Evolutionary conservation across 495 filamentous ascomycete species (phyloP).

Genomic region (Tuber borchii): DNA sequence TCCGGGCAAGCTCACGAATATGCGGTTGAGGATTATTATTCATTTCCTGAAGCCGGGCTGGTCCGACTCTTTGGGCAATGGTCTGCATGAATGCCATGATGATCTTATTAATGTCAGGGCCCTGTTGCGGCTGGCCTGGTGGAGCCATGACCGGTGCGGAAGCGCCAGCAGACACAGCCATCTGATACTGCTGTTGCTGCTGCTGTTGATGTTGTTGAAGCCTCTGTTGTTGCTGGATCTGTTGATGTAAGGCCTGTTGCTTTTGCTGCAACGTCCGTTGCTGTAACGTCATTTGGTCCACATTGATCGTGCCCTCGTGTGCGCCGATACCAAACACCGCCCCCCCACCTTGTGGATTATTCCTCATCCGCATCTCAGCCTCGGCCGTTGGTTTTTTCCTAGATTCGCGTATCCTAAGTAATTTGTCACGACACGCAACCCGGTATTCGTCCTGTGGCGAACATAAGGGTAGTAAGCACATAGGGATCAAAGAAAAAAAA

Average conservation of each 20-base stretch:
- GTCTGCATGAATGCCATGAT: conserved; percentile 17
- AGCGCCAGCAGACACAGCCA: neutral
- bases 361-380: conserved; percentile 20
- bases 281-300: conserved; percentile 20
- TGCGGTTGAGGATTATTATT: conserved; percentile 19
- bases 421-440: conserved; percentile 31
- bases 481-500: neutral
- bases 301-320: conserved; percentile 8
- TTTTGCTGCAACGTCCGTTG: conserved; percentile 11
- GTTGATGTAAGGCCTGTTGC: conserved; percentile 17
- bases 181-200: conserved; percentile 14
- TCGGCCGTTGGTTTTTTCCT: conserved; percentile 31
- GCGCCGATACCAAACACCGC: conserved; percentile 9
- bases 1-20: conserved; percentile 19
- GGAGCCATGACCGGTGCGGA: conserved; percentile 12
- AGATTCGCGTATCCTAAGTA: conserved; percentile 31
- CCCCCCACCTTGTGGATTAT: conserved; percentile 6
- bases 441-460: conserved; percentile 32
- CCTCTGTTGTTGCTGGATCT: conserved; percentile 21
- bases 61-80: conserved; percentile 29
- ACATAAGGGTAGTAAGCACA: conserved; percentile 10
- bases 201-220: conserved; percentile 17
- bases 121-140: conserved; percentile 15
- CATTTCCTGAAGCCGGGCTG: conserved; percentile 8
- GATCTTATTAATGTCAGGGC: conserved; percentile 22